Evolutionary conservation across 352 stramenopile genomes (phyloP).

Genomic region (Phytophthora rubi): DNA sequence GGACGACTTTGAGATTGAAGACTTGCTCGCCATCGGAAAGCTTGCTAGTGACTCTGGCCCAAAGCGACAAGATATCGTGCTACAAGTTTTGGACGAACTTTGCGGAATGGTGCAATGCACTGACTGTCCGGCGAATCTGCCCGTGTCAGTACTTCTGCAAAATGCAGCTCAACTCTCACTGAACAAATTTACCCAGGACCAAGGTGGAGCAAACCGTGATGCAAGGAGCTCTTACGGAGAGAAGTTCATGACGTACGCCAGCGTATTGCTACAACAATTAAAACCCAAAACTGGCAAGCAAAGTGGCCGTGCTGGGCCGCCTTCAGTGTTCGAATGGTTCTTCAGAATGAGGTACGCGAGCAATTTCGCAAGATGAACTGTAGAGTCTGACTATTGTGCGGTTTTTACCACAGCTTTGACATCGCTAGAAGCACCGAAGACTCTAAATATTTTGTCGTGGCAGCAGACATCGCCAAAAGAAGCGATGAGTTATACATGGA

Average conservation of each 20-base stretch:
- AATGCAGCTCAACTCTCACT: slow-evolving; percentile 74
- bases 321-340: slow-evolving; percentile 77
- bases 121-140: slow-evolving; percentile 23
- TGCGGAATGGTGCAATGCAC: slow-evolving; percentile 30
- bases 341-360: slow-evolving; percentile 70
- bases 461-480: slow-evolving; percentile 59
- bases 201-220: slow-evolving; percentile 4
- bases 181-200: slow-evolving; percentile 30
- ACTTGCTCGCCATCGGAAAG: slow-evolving; percentile 67
- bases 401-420: slow-evolving; percentile 53
- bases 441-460: slow-evolving; percentile 58
- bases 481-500: slow-evolving; percentile 49
- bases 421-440: slow-evolving; percentile 67
- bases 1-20: slow-evolving; percentile 71
- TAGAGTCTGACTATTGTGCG: background rate
- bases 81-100: slow-evolving; percentile 67
- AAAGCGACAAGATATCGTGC: slow-evolving; percentile 42
- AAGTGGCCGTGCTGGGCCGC: slow-evolving; percentile 34
- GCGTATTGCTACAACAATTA: slow-evolving; percentile 44
- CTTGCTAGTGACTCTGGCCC: slow-evolving; percentile 34
- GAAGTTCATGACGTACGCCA: slow-evolving; percentile 53
- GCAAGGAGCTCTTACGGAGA: slow-evolving; percentile 30
- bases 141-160: slow-evolving; percentile 57
- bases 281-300: slow-evolving; percentile 1
- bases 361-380: background rate